phyloP scores from a whole-genome alignment of 2,329 filamentous ascomycete genomes.

The Domatiomyces catenatus region DNA sequence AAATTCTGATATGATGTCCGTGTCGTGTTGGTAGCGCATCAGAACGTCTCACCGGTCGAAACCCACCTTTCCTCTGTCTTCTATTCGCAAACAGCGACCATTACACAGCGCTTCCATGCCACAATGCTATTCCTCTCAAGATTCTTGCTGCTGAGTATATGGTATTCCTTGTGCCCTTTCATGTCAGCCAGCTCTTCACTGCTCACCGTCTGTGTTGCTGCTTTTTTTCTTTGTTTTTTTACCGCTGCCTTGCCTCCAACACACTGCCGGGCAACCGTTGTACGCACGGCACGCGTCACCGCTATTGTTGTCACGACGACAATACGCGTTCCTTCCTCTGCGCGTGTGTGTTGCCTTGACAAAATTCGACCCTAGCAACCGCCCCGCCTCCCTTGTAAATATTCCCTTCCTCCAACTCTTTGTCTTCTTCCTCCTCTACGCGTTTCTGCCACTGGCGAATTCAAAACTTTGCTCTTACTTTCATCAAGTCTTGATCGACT shows the following conservation, averaged over 20 bases:
- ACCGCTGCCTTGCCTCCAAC: background rate
- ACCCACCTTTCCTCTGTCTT: background rate
- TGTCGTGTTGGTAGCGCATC: background rate
- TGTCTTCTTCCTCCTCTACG: background rate
- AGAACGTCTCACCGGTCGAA: background rate
- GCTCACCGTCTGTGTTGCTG: too few species aligned
- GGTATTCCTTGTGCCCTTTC: background rate
- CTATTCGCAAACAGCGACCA: background rate
- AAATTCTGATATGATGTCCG: background rate
- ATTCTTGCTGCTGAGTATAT: background rate
- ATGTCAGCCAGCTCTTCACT: background rate
- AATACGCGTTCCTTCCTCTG: background rate
- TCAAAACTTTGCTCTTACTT: background rate
- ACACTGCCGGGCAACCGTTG: background rate
- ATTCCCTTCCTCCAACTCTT: background rate
- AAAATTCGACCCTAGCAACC: background rate
- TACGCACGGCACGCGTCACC: background rate
- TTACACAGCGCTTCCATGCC: background rate
- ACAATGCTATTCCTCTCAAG: background rate
- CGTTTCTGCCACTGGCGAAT: background rate
- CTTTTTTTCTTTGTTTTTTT: background rate
- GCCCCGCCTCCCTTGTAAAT: too few species aligned
- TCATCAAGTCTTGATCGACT: background rate
- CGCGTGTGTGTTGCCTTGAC: background rate
- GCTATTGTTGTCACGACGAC: too few species aligned